A percentile compares a stretch with the other conserved stretches of the same genome.
These are phyloP conservation scores for Mycena galericulata DNA, from an alignment of 768 basidiomycete genomes.

Conservation along the genomic window DNA sequence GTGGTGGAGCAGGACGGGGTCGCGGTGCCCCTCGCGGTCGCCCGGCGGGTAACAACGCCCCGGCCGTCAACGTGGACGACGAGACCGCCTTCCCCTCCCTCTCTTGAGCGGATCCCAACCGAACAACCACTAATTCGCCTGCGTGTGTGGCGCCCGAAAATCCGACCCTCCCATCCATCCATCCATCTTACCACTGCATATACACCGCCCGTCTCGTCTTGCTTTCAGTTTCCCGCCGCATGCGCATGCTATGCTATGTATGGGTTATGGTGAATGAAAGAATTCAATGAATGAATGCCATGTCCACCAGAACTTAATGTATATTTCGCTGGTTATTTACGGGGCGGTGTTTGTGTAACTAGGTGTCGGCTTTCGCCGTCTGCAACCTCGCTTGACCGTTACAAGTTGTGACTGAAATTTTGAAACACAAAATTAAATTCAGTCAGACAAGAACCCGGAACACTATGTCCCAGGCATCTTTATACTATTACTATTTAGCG, in stretches of 20 bases:
- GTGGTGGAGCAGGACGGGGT: too few species aligned
- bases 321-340: constrained; percentile 29
- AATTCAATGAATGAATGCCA: constrained; percentile 15
- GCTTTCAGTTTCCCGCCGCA: constrained; percentile 21
- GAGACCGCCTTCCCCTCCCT: constrained; percentile 92
- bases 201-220: constrained; percentile 27
- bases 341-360: constrained; percentile 30
- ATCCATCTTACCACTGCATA: constrained; percentile 23
- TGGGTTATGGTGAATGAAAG: constrained; percentile 22
- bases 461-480: too few species aligned
- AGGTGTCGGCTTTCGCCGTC: too few species aligned
- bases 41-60: constrained; percentile 49
- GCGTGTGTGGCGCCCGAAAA: constrained; percentile 21
- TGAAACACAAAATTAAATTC: too few species aligned
- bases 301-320: constrained; percentile 29
- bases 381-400: too few species aligned
- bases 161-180: background rate
- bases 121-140: constrained; percentile 1
- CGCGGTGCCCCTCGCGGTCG: constrained; percentile 52
- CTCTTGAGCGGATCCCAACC: constrained; percentile 51
- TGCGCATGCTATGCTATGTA: background rate
- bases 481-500: too few species aligned
- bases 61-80: constrained; percentile 80
- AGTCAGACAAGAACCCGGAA: too few species aligned
- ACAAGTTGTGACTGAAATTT: too few species aligned